A percentile compares a stretch with the other conserved stretches of the same genome.
Conservation (phyloP, 2,329 filamentous ascomycete genomes). For the Tympanopsis confertula region DNA sequence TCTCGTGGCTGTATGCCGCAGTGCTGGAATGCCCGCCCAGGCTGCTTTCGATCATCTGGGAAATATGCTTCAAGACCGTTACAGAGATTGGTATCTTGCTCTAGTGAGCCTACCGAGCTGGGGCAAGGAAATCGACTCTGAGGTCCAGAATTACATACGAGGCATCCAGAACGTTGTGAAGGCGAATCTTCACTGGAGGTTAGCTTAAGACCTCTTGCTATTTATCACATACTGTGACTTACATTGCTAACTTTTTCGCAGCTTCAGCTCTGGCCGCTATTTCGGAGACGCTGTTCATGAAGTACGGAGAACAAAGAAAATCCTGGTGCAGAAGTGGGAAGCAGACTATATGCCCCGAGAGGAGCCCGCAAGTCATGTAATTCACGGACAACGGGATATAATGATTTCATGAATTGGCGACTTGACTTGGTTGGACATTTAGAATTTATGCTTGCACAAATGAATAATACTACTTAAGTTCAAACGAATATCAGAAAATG, state of each 20-base stretch:
- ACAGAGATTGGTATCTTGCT: conserved; percentile 11
- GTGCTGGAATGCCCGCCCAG: conserved; percentile 8
- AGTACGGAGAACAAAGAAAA: background rate
- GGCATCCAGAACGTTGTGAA: conserved; percentile 10
- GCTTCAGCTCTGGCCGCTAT: conserved; percentile 10
- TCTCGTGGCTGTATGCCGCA: conserved; percentile 9
- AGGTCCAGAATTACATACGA: conserved; percentile 11
- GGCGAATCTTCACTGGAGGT: conserved; percentile 14
- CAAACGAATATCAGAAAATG: too few species aligned
- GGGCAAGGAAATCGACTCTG: conserved; percentile 10
- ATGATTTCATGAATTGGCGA: too few species aligned
- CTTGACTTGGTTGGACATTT: too few species aligned
- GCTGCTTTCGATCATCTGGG: conserved; percentile 11
- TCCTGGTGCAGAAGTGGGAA: background rate
- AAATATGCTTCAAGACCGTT: conserved; percentile 8
- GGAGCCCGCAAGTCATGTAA: too few species aligned
- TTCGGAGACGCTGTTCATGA: conserved; percentile 6
- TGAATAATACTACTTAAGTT: too few species aligned
- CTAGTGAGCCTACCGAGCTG: conserved; percentile 10
- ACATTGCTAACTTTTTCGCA: conserved; percentile 1
- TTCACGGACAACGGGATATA: too few species aligned
- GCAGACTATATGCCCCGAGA: too few species aligned
- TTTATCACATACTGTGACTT: background rate
- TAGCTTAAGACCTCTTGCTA: background rate
- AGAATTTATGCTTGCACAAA: too few species aligned